Percentiles rank a stretch among this genome's conserved stretches.
These are phyloP conservation scores for Pleurotus tuoliensis DNA, from an alignment of 768 basidiomycete species.

Conservation along the genomic window DNA sequence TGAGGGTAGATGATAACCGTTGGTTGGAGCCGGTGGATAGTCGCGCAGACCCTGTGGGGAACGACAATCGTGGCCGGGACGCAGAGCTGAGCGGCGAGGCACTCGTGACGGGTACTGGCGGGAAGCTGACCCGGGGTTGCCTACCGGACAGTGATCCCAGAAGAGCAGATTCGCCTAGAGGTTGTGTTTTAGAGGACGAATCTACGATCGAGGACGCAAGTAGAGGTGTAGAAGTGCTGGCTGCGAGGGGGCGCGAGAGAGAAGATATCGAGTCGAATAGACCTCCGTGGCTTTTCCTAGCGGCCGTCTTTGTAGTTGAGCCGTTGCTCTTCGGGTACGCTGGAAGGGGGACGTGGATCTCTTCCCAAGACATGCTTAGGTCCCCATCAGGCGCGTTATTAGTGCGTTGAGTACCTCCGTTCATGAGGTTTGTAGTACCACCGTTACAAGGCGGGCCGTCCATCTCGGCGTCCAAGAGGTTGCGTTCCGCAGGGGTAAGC, in stretches of 20 bases:
- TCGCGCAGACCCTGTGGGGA: neutral
- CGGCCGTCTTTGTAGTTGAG: neutral
- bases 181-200: neutral
- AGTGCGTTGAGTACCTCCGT: constrained; percentile 10
- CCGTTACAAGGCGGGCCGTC: constrained; percentile 22
- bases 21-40: neutral
- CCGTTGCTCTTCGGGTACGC: neutral
- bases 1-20: constrained; percentile 7
- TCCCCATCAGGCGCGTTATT: constrained; percentile 11
- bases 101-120: constrained; percentile 4
- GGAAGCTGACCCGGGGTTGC: neutral
- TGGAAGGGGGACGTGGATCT: constrained; percentile 2
- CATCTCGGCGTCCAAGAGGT: constrained; percentile 58
- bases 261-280: constrained; percentile 1
- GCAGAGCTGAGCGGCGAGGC: constrained; percentile 4
- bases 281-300: constrained; percentile 1
- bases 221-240: neutral
- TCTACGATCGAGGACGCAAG: constrained; percentile 10
- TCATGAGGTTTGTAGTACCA: neutral
- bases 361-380: constrained; percentile 18
- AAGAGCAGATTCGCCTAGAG: neutral
- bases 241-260: neutral
- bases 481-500: constrained; percentile 60
- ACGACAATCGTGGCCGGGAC: constrained; percentile 1
- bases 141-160: neutral